phyloP scores from a whole-genome alignment of 768 basidiomycete species.

The Mycena alexandri region DNA sequence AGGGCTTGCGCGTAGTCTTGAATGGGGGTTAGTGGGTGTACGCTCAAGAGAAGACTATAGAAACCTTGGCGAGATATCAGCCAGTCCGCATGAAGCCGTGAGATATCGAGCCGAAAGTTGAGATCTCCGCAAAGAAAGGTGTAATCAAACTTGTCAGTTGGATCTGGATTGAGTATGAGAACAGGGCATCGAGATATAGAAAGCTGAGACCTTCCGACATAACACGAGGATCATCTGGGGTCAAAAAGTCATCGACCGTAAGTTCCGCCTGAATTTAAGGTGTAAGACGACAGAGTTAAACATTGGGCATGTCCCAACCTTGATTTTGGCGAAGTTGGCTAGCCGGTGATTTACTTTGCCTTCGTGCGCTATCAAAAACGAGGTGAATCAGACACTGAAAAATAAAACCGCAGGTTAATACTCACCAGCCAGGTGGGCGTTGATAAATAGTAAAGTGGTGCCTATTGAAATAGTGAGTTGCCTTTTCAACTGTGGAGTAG shows the following conservation, averaged over 20 bases:
- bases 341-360: constrained; percentile 82
- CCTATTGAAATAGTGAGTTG: neutral
- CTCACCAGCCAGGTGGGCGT: constrained; percentile 89
- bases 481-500: neutral
- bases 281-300: neutral
- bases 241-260: constrained; percentile 81
- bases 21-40: constrained; percentile 21
- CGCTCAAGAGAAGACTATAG: constrained; percentile 4
- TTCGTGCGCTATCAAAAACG: constrained; percentile 71
- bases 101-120: constrained; percentile 91
- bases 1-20: constrained; percentile 88
- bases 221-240: constrained; percentile 70
- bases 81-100: constrained; percentile 95
- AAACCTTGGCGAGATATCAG: constrained; percentile 84
- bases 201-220: constrained; percentile 73
- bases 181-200: constrained; percentile 24
- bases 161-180: constrained; percentile 57
- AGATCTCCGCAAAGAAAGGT: constrained; percentile 92
- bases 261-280: constrained; percentile 70
- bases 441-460: constrained; percentile 84
- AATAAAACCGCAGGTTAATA: constrained; percentile 6
- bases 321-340: constrained; percentile 91
- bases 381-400: neutral
- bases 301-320: constrained; percentile 56
- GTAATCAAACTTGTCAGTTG: constrained; percentile 91